Conservation (phyloP, 2,329 filamentous ascomycete species). For the Zymoseptoria ardabiliae region DNA sequence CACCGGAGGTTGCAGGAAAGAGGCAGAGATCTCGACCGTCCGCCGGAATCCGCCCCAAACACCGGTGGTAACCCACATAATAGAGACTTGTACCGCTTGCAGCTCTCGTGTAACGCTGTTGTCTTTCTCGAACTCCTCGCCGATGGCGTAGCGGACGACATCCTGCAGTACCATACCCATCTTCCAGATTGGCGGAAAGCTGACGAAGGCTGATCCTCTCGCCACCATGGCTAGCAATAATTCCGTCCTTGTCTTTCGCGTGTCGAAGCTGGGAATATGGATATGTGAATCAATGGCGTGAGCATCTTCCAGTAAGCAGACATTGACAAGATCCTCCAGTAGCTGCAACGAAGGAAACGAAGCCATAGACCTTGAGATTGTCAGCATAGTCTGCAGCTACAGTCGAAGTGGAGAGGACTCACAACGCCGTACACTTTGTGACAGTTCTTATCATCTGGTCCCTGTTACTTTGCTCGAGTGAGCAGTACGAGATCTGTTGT, state of each 20-base stretch:
- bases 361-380: conserved; percentile 34
- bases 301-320: conserved; percentile 48
- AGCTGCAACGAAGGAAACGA: conserved; percentile 55
- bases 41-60: conserved; percentile 51
- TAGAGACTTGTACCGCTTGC: conserved; percentile 41
- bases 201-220: conserved; percentile 50
- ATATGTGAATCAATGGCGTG: conserved; percentile 51
- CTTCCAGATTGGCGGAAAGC: conserved; percentile 50
- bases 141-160: conserved; percentile 33
- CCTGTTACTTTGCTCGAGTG: conserved; percentile 15
- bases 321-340: conserved; percentile 53
- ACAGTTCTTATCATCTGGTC: conserved; percentile 24
- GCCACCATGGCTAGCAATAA: conserved; percentile 51
- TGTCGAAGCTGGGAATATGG: conserved; percentile 51
- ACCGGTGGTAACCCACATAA: conserved; percentile 44
- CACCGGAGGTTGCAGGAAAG: conserved; percentile 46
- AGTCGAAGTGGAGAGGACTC: conserved; percentile 13
- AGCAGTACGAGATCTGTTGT: conserved; percentile 14
- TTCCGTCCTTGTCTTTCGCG: conserved; percentile 48
- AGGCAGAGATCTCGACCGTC: conserved; percentile 51
- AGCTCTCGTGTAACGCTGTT: conserved; percentile 44
- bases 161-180: conserved; percentile 49
- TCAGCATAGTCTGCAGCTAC: not conserved
- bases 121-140: conserved; percentile 38
- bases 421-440: conserved; percentile 11